phyloP scores from a whole-genome alignment of 495 filamentous ascomycete genomes.

The Pseudomonodictys pantanalensis region DNA sequence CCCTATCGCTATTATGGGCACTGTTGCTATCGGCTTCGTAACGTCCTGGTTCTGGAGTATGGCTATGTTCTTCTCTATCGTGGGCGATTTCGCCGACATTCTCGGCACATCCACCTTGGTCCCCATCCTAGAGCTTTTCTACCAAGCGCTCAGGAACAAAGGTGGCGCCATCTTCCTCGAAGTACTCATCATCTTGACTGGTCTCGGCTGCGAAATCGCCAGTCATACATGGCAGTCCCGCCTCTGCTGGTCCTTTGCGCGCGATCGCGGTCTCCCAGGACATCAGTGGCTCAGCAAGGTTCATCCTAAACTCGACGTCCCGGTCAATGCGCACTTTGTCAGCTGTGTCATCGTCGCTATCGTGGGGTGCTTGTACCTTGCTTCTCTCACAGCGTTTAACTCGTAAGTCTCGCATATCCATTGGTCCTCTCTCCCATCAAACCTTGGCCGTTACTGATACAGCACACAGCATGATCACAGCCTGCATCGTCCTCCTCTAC shows the following conservation, averaged over 20 bases:
- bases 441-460: too few species aligned
- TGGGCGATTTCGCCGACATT: conserved; percentile 48
- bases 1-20: conserved; percentile 58
- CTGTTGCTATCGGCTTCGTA: conserved; percentile 57
- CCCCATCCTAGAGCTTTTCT: conserved; percentile 58
- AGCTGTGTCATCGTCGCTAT: conserved; percentile 51
- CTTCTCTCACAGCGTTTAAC: conserved; percentile 55
- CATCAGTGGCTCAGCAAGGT: conserved; percentile 49
- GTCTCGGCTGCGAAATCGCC: conserved; percentile 55
- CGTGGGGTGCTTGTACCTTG: conserved; percentile 56
- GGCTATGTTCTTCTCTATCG: conserved; percentile 59
- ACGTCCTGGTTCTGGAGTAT: conserved; percentile 57
- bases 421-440: neutral
- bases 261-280: conserved; percentile 56
- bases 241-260: conserved; percentile 60
- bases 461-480: conserved; percentile 33
- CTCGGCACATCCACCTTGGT: conserved; percentile 51
- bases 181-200: conserved; percentile 54
- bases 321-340: conserved; percentile 51
- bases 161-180: conserved; percentile 57
- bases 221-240: conserved; percentile 58
- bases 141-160: conserved; percentile 51
- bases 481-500: conserved; percentile 39
- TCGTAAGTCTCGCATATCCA: conserved; percentile 38
- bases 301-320: conserved; percentile 52